Evolutionary conservation across 2,329 filamentous ascomycete species (phyloP), one percentile per base, ranked within the genome.

Genomic region (Thielaviopsis populi): DNA sequence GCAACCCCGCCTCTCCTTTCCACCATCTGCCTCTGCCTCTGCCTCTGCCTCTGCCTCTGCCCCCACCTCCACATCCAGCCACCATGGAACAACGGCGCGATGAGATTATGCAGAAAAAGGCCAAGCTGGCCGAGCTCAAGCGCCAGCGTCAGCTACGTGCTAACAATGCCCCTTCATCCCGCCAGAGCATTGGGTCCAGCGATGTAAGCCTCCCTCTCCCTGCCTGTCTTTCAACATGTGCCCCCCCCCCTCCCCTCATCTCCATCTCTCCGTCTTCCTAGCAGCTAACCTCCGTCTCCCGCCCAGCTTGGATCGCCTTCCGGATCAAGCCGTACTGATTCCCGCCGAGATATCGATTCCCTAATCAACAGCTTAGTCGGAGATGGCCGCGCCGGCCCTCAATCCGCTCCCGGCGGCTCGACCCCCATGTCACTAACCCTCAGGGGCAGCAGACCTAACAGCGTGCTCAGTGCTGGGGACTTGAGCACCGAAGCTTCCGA

Each of bases 21-120:
- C 27, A 19, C 8, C 30, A 56, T 50, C 46, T 3, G 8, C 50
- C 40, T 27, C 42, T 17, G 30, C 37, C 27, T 27, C 33, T 19
- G 6, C 40, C 19, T 58, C 37, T n/a, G 17, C 13, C 4, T 37
- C 33, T 8, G 33, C 33, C 4, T 37, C 33, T 8, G 33, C 33
- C 4, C 10, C 33, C 33, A 1, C 33, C 6, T 19, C 30, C 8
- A 56, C 40, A 46, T 40, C 10, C 22, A 61, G 27, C 10, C 22
- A 61, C 15, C 41, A 66, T 66, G 80, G 84, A 87, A 77, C 86
- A 91, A 80, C 87, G 91, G 70, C 88, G 90, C 78, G 91, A 96
- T 79, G 94, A 99, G 79, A 96, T 99, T 69, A 79, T 94, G 70
- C 91, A 91, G 69, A 99, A 99, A 78, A 92, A 89, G 79, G 92